Evolutionary conservation across 2,329 filamentous ascomycete species (phyloP), one percentile per base, ranked within the genome.

Genomic region (Lomentospora prolificans): DNA sequence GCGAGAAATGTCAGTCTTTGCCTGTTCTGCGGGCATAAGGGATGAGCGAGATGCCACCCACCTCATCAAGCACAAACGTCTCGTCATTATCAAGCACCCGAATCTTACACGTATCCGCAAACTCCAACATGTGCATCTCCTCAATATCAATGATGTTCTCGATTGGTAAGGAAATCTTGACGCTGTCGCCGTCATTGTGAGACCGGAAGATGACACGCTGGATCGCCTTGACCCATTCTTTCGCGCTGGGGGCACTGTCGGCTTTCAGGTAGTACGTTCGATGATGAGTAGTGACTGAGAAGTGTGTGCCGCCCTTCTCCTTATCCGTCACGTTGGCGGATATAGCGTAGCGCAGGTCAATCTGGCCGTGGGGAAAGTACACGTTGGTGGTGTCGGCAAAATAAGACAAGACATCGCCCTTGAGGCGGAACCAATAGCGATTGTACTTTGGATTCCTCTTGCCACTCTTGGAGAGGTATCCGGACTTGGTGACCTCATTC

Each of bases 131-230:
- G 57, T 89, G 86, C 51, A 86, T 94, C 61, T 96, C 89, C 67
- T 97, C 94, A 50, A 97, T 84, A 62, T 97, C 92, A 57, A 97
- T 84, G 19, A 97, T 80, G 61, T 95, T 96, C 58, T 85, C 80
- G 53, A 96, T 87, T 0, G 91, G 92, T 27, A 97, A 72, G 1
- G 89, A 94, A 56, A 97, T 95, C 73, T 97, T 97, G 68, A 99
- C 89, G 65, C 91, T 96, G 66, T 96, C 91, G 8, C 94, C 92
- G 60, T 96, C 92, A 65, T 97, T 97, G 70, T 95, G 91, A 9
- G 90, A 92, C 53, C 91, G 81, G 66, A 97, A 97, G 57, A 97
- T 96, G 62, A 96, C 91, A 58, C 94, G 88, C 66, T 96, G 92
- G 25, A 99, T 75, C 55, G 88, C 84, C 70, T 94, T 94, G 50